A percentile compares a stretch with the other conserved stretches of the same genome.
These are phyloP conservation scores for Wickerhamomyces sp. DNA, from an alignment of 1,139 yeast genomes.

Conservation along the genomic window DNA sequence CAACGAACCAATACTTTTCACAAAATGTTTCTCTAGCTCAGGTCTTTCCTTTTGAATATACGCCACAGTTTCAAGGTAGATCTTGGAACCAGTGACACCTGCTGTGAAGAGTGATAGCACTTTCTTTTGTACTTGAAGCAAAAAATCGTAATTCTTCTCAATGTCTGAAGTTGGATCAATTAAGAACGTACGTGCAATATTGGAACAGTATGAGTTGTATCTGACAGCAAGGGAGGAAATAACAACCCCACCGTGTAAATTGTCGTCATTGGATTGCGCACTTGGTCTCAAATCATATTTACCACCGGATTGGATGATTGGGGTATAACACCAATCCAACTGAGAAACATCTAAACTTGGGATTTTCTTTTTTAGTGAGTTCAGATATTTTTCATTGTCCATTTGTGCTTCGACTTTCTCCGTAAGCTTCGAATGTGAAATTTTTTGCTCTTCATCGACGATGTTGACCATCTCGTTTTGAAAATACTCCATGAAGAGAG, in stretches of 20 bases:
- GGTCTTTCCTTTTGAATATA: constrained; percentile 57
- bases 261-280: constrained; percentile 67
- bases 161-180: constrained; percentile 84
- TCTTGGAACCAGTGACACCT: constrained; percentile 61
- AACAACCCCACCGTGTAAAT: constrained; percentile 73
- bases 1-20: constrained; percentile 85
- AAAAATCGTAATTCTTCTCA: constrained; percentile 74
- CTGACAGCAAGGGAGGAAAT: constrained; percentile 81
- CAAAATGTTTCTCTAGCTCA: constrained; percentile 57
- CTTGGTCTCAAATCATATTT: constrained; percentile 81
- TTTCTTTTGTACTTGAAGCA: constrained; percentile 62
- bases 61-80: constrained; percentile 59
- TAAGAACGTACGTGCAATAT: constrained; percentile 80
- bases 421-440: constrained; percentile 67
- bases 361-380: constrained; percentile 43
- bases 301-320: constrained; percentile 87
- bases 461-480: constrained; percentile 85
- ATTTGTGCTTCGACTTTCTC: constrained; percentile 78
- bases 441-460: constrained; percentile 80
- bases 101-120: constrained; percentile 56
- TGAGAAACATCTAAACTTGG: constrained; percentile 67
- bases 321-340: constrained; percentile 92
- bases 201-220: constrained; percentile 86
- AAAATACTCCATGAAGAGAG: constrained; percentile 76
- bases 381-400: constrained; percentile 69